phyloP scores from a whole-genome alignment of 1,284 basidiomycete species.

The Tilletia horrida region DNA sequence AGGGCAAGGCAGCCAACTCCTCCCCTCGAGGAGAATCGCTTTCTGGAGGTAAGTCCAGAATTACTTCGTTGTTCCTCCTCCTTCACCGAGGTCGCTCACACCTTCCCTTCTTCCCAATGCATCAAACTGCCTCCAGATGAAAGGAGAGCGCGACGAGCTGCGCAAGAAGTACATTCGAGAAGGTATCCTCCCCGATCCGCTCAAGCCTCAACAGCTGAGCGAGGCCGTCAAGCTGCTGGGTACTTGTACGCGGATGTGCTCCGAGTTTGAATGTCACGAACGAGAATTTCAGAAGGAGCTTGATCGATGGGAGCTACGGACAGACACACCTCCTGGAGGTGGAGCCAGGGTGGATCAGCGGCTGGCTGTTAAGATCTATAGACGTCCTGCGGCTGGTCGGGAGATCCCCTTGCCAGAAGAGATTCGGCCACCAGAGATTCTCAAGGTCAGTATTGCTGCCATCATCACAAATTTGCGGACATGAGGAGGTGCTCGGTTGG shows the following conservation, averaged over 20 bases:
- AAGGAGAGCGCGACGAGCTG: conserved; percentile 66
- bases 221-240: conserved; percentile 86
- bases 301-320: conserved; percentile 69
- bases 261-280: conserved; percentile 84
- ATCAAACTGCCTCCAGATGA: conserved; percentile 55
- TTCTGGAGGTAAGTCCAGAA: neutral
- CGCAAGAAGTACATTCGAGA: conserved; percentile 73
- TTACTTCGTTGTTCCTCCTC: neutral
- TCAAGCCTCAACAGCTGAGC: conserved; percentile 71
- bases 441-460: conserved; percentile 58
- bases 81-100: too few relatives aligned
- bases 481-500: neutral
- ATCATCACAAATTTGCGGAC: too few relatives aligned
- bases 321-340: conserved; percentile 26
- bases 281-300: conserved; percentile 86
- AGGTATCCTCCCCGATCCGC: conserved; percentile 81
- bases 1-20: conserved; percentile 1
- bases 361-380: conserved; percentile 89
- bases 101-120: too few relatives aligned
- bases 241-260: conserved; percentile 90
- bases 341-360: conserved; percentile 72
- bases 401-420: conserved; percentile 82
- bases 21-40: conserved; percentile 10
- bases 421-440: conserved; percentile 77
- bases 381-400: conserved; percentile 82